Base-by-base conservation (phyloP, 2,329 filamentous ascomycete species). In the Tympanopsis confertula region DNA sequence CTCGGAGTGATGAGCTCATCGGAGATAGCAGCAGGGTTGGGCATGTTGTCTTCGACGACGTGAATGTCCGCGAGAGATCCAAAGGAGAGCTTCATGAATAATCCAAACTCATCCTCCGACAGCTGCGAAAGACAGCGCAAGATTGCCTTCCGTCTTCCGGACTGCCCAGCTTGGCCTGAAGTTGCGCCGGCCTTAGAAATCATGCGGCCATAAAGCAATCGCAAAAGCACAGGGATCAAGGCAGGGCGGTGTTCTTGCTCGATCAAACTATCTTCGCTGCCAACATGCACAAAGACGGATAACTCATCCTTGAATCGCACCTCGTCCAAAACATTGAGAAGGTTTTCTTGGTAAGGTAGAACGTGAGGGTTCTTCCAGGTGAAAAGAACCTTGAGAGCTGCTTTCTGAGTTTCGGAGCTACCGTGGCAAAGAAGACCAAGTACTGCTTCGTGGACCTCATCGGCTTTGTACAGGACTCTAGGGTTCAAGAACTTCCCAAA, bases 231-330 rank as follows among this genome's bases (percentile, higher is more conserved):
- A 10, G 80, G 78, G 52, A 84, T 71, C 5, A 85, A 54, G 7
- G 63, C 60, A 13, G 57, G 49, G 5, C 74, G 66, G 47, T 85
- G 76, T 17, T 69, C 62, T 26, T 69, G 59, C 43, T 74, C 68
- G 36, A 82, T 68, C 22, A 71, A 51, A 42, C 66, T 71, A 7
- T 70, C 66, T 14, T 71, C 62, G 41, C 17, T 18, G 15, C 30
- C 30, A 17, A 33, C 30, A 33, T 72, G 68, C n/a, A 85, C 63
- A 44, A 85, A 77, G 13, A 78, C 66, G 1, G 77, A 69, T 5
- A 86, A 62, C 49, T 84, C 78, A 47, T 85, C 78, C 39, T 76
- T 71, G 49, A 84, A 82, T 29, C 74, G 65, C 12, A 75, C 71
- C 40, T 85, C 80, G 43, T 85, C 80, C 12, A 84, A 61, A 4